Conservation (phyloP, 305 asterid species). For the Fraxinus latifolia region DNA sequence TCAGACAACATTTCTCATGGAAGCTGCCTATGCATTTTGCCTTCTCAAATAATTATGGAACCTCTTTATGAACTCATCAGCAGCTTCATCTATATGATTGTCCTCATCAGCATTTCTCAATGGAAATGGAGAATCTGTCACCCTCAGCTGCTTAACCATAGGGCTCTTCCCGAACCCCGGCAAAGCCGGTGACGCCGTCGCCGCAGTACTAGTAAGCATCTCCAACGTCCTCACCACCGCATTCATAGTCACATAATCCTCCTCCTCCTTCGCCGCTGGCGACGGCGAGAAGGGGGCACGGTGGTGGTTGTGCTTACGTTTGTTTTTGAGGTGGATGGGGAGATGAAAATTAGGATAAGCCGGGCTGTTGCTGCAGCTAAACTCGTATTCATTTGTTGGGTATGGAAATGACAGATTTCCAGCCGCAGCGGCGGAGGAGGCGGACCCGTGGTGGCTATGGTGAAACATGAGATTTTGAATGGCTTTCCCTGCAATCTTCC, state of each 20-base stretch:
- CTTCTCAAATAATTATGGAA: constrained; percentile 49
- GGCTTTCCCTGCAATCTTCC: constrained; percentile 53
- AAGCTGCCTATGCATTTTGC: constrained; percentile 27
- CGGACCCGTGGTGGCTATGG: constrained; percentile 30
- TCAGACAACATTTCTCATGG: background rate
- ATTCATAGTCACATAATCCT: constrained; percentile 5
- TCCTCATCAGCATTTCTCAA: constrained; percentile 31
- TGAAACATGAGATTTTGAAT: constrained; percentile 51
- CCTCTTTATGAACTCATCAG: constrained; percentile 55
- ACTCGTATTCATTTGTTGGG: constrained; percentile 26
- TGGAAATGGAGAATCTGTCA: constrained; percentile 40
- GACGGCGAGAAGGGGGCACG: background rate
- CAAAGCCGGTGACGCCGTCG: constrained; percentile 52
- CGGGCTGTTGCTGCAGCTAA: constrained; percentile 35
- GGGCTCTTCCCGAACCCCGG: constrained; percentile 74
- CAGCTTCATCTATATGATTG: constrained; percentile 57
- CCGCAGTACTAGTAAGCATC: constrained; percentile 28
- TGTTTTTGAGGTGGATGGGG: constrained; percentile 27
- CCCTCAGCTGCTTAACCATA: constrained; percentile 42
- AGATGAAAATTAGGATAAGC: constrained; percentile 19
- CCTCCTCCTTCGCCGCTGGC: background rate
- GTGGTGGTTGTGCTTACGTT: constrained; percentile 21
- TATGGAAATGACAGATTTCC: background rate
- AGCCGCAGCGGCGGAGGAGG: constrained; percentile 14
- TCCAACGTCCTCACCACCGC: constrained; percentile 34